phyloP scores from a whole-genome alignment of 306 rosid genomes.

The Purshia tridentata region DNA sequence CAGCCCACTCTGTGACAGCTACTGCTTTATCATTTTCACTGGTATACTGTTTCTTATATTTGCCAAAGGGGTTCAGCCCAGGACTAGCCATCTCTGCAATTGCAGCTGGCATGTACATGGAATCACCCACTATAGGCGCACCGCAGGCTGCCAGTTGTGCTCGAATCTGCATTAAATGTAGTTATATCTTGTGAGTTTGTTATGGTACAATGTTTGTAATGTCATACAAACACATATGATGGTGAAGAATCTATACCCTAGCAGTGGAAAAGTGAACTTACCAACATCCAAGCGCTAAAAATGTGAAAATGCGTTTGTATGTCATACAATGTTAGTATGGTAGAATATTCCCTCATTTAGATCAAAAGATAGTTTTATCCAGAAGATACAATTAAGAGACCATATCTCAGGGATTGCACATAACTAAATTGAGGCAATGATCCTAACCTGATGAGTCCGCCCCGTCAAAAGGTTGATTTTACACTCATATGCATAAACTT shows the following conservation, averaged over 20 bases:
- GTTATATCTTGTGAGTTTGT: constrained; percentile 19
- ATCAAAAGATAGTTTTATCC: constrained; percentile 5
- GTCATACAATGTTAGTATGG: no score
- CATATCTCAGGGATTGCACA: constrained; percentile 11
- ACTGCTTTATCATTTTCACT: constrained; percentile 55
- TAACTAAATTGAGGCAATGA: constrained; percentile 13
- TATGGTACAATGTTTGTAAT: no score
- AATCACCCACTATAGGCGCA: constrained; percentile 91
- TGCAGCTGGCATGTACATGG: constrained; percentile 88
- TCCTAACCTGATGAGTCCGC: constrained; percentile 84
- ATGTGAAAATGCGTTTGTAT: no score
- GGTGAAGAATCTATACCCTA: no score
- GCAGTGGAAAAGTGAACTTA: no score
- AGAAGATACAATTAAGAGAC: constrained; percentile 15
- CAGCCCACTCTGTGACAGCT: constrained; percentile 60
- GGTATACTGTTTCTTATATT: constrained; percentile 49
- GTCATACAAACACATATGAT: no score
- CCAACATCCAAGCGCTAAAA: no score
- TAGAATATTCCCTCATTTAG: not conserved
- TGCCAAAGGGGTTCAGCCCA: constrained; percentile 78
- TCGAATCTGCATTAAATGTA: constrained; percentile 69
- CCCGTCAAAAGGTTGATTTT: constrained; percentile 93
- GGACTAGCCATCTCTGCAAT: constrained; percentile 68
- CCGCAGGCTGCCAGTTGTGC: constrained; percentile 79
- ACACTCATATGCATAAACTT: constrained; percentile 79